phyloP scores from a whole-genome alignment of 768 basidiomycete genomes.

The Daedaleopsis sinensis region DNA sequence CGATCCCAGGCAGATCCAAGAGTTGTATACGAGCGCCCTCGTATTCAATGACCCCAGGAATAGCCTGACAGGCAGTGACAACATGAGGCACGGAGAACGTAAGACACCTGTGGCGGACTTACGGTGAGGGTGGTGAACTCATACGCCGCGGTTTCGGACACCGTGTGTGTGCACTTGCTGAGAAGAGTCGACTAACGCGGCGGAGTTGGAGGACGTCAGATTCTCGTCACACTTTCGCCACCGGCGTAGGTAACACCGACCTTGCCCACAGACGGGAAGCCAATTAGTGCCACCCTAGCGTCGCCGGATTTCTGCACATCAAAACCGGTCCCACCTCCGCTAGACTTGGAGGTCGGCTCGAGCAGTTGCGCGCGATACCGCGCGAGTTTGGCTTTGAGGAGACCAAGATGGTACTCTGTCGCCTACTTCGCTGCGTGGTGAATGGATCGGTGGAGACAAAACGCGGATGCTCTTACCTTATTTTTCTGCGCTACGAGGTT shows the following conservation, averaged over 20 bases:
- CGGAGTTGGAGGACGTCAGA: not conserved
- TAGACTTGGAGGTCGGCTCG: constrained; percentile 86
- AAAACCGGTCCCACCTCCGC: constrained; percentile 81
- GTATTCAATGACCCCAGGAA: constrained; percentile 96
- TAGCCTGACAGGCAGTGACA: constrained; percentile 56
- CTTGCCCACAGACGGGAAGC: constrained; percentile 96
- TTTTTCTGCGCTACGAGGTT: constrained; percentile 83
- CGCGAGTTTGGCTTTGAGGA: constrained; percentile 93
- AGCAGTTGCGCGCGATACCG: constrained; percentile 94
- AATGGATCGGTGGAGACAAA: constrained; percentile 2
- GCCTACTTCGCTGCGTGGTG: constrained; percentile 50
- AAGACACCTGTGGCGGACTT: constrained; percentile 24
- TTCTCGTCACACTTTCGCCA: not conserved
- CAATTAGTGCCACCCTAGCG: constrained; percentile 89
- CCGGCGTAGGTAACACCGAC: constrained; percentile 34
- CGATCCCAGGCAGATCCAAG: constrained; percentile 94
- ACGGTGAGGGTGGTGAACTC: constrained; percentile 94
- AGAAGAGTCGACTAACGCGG: constrained; percentile 78
- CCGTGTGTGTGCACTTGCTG: constrained; percentile 89
- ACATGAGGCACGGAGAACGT: not conserved
- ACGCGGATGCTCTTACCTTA: constrained; percentile 58
- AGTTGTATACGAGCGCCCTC: constrained; percentile 93
- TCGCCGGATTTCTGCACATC: constrained; percentile 89
- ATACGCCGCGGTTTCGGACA: constrained; percentile 87
- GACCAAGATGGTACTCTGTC: constrained; percentile 92